These are phyloP conservation scores for Populus deltoides DNA, from an alignment of 345 rosid genomes.

Conservation along the genomic window DNA sequence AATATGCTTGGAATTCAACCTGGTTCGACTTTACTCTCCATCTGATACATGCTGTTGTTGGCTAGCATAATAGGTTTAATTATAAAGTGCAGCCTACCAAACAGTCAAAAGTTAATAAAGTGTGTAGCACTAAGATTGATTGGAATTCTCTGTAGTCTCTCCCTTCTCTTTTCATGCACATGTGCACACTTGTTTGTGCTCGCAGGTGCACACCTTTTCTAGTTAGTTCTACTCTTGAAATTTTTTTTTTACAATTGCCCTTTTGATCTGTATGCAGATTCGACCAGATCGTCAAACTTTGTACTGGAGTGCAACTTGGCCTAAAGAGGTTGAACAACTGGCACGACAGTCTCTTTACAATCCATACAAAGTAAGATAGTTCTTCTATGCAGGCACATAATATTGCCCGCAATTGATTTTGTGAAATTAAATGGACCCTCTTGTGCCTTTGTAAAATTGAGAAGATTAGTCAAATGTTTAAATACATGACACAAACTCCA, in stretches of 20 bases:
- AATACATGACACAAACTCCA: no score
- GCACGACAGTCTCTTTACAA: slow-evolving; percentile 88
- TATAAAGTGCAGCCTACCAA: not conserved
- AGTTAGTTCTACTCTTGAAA: not conserved
- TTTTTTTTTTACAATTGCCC: not conserved
- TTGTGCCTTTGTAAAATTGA: no score
- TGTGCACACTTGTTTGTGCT: not conserved
- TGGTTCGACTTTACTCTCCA: not conserved
- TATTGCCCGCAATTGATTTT: not conserved
- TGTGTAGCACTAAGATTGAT: not conserved
- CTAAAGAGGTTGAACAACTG: slow-evolving; percentile 93
- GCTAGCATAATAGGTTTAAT: not conserved
- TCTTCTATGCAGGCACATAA: not conserved
- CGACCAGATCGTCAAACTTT: slow-evolving; percentile 96
- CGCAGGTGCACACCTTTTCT: not conserved
- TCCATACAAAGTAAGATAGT: slow-evolving; percentile 78
- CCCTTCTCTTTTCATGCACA: no score
- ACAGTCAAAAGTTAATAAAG: not conserved
- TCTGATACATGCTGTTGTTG: no score
- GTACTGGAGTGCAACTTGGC: slow-evolving; percentile 99
- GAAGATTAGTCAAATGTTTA: no score
- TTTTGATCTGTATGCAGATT: slow-evolving; percentile 47
- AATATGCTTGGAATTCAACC: not conserved
- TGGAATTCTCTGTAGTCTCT: not conserved
- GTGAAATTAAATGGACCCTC: no score